Base-by-base conservation (phyloP, 805 yeast species). In the Kuraishia molischiana region DNA sequence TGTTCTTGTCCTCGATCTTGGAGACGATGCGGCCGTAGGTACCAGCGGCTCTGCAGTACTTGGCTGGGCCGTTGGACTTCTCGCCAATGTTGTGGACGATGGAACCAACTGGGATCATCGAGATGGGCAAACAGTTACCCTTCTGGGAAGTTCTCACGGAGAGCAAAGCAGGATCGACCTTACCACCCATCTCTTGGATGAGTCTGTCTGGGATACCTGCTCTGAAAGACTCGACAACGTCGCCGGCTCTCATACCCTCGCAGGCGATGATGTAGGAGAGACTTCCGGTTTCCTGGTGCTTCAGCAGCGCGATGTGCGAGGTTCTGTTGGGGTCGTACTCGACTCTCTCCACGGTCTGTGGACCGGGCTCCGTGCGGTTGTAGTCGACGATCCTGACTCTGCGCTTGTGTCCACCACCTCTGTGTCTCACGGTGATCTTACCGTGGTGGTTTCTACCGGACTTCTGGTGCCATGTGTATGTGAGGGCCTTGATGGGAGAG, bases 321-420 rank as follows among this genome's bases (percentile, higher is more conserved):
- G 94, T 74, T 67, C 98, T 76, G 51, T 84, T 84, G 35, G 98
- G 98, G 61, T 92, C 98, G 54, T 86, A 86, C 60, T 92, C 98
- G 42, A 92, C 85, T 57, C 98, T 72, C 44, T 78, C 64, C 18
- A 92, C 97, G 24, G 73, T 70, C 50, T 85, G 92, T 32, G 69
- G 72, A 20, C 97, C 97, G 1, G 78, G 61, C 3, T 57, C 70
- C 29, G 57, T 51, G 53, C 98, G 74, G 49, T 67, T 63, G 51
- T 79, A 79, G 60, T 92, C 98, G 18, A 92, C 71, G 24, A 85
- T 58, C 51, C 98, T 75, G 29, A 85, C 70, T 60, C 98, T 77
- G 53, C 90, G 79, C 59, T 84, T 85, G 58, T 84, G 92, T 26
- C 97, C 97, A 51, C 98, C 98, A 57, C 97, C 98, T 59, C 94